phyloP scores from a whole-genome alignment of 2,329 filamentous ascomycete species.

The Talaromyces sp. region DNA sequence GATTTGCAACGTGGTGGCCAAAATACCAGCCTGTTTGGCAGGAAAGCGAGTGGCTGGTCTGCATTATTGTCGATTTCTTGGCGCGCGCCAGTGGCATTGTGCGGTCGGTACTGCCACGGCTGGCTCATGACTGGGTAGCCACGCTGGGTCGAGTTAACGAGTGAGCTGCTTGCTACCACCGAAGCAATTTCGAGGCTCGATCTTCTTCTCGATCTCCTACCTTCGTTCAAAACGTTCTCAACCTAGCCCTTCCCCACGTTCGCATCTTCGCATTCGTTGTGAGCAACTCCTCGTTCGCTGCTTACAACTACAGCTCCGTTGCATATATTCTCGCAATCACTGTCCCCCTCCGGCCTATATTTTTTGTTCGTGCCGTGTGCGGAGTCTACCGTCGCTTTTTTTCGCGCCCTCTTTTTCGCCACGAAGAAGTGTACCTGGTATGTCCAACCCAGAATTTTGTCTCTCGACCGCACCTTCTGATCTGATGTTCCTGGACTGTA shows the following conservation, averaged over 20 bases:
- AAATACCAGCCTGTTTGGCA: neutral
- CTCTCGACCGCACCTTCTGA: slow-evolving; percentile 13
- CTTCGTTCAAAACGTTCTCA: slow-evolving; percentile 5
- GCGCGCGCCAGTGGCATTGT: slow-evolving; percentile 1
- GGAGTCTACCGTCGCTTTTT: slow-evolving; percentile 11
- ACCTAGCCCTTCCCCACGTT: neutral
- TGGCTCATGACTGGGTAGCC: neutral
- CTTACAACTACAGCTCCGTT: slow-evolving; percentile 11
- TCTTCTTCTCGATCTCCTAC: slow-evolving; percentile 12
- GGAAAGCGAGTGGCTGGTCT: slow-evolving; percentile 10
- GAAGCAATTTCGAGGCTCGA: slow-evolving; percentile 6
- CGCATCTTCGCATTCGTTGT: slow-evolving; percentile 7
- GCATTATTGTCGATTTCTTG: slow-evolving; percentile 2
- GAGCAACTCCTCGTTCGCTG: slow-evolving; percentile 4
- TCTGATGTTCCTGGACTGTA: slow-evolving; percentile 19
- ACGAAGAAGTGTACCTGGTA: slow-evolving; percentile 12
- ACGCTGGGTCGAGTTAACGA: neutral
- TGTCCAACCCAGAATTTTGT: slow-evolving; percentile 6
- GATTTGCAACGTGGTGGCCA: neutral
- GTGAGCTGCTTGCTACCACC: slow-evolving; percentile 1
- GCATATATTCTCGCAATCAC: slow-evolving; percentile 5
- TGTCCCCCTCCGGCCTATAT: slow-evolving; percentile 6
- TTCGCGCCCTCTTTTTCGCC: slow-evolving; percentile 10
- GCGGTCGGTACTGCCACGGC: slow-evolving; percentile 8
- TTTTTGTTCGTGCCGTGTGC: slow-evolving; percentile 14